These are phyloP conservation scores for Heliosperma pusillum DNA, from an alignment of 148 eudicot genomes.

Conservation along the genomic window DNA sequence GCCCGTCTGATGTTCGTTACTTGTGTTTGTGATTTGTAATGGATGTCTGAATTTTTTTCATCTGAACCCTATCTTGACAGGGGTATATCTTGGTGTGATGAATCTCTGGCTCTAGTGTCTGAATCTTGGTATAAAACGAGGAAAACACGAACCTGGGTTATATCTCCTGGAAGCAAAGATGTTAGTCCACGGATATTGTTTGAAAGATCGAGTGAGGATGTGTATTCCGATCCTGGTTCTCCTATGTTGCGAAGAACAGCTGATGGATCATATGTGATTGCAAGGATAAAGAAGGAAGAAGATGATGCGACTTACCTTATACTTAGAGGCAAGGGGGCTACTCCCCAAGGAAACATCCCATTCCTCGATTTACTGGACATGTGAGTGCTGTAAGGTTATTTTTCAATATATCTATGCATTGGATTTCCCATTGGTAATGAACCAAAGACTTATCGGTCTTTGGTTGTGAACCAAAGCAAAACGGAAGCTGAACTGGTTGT, in stretches of 20 bases:
- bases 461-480: too few species aligned
- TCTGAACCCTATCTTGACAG: constrained; percentile 37
- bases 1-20: not conserved
- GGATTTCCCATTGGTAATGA: too few species aligned
- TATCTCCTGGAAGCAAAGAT: constrained; percentile 72
- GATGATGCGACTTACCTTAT: constrained; percentile 62
- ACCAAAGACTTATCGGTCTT: too few species aligned
- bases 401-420: not conserved
- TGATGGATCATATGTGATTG: constrained; percentile 74
- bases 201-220: constrained; percentile 95
- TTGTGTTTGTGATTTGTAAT: constrained; percentile 14
- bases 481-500: too few species aligned
- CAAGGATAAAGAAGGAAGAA: constrained; percentile 65
- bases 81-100: constrained; percentile 92
- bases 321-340: constrained; percentile 90
- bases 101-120: constrained; percentile 84
- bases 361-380: constrained; percentile 89
- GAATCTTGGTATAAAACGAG: constrained; percentile 98
- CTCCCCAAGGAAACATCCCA: constrained; percentile 86
- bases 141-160: constrained; percentile 72
- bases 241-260: constrained; percentile 90
- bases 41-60: not conserved
- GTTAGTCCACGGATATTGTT: constrained; percentile 70
- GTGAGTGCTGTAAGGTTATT: constrained; percentile 41
- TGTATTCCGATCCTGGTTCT: constrained; percentile 96